Base-by-base conservation (phyloP, 345 rosid species). In the Reutealis trisperma region DNA sequence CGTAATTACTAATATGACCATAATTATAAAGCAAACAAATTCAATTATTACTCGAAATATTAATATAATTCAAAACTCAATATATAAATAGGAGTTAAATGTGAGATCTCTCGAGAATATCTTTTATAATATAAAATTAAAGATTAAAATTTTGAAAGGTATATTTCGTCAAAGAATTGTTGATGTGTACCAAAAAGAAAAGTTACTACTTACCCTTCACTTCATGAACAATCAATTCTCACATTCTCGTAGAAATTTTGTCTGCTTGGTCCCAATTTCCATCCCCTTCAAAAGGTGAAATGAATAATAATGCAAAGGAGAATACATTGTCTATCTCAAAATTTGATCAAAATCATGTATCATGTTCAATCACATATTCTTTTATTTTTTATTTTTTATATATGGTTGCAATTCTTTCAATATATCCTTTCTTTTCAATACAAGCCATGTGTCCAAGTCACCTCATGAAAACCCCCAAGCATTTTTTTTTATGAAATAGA, bases 401-500 rank as follows among this genome's bases (percentile, higher is more conserved):
- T 4, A 37, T 10, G 24, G 22, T 49, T 63, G 52, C 75, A 62
- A 47, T 10, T 47, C 51, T 67, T 59, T 42, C 57, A 37, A 37
- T 12, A 4, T 16, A 16, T 52, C 12, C 41, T 19, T 30, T 73
- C 41, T 37, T 68, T 73, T 52, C 11, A 52, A 42, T 49, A 34
- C 80, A 71, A 24, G 42, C 72, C 82, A 67, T 75, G 77, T 78
- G 73, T 69, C 75, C 16, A 69, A 49, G 57, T 73, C 79, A 73
- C 41, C n/a, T 70, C 68, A 52, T 32, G 63, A 73, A 77, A 60
- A 70, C 72, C 42, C 42, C 60, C 52, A 65, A 54, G 18, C 27
- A 16, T 13, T 75, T 37, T 37, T 37, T 37, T 37, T 70, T 1
- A 67, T 73, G 72, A 55, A 55, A 65, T 4, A 22, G 22, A 32